Evolutionary conservation across 1,284 basidiomycete genomes (phyloP).

Genomic region (Heimioporus punctisporus): DNA sequence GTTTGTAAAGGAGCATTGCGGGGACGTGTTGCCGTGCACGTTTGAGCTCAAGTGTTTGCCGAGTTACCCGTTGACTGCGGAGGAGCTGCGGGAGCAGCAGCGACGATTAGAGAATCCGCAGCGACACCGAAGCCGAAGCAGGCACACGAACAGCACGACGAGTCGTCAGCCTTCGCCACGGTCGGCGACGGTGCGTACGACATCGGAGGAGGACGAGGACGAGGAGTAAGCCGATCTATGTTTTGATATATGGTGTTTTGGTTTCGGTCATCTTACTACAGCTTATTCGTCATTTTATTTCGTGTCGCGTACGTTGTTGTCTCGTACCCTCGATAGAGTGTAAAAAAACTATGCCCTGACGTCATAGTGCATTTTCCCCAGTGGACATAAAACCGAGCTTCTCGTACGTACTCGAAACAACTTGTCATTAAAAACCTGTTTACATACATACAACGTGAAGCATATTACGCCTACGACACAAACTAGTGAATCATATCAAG

Average conservation of each 20-base stretch:
- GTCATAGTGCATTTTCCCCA: too few relatives aligned
- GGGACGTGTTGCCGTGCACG: conserved; percentile 55
- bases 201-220: conserved; percentile 13
- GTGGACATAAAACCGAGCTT: too few relatives aligned
- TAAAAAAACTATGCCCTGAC: too few relatives aligned
- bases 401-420: too few relatives aligned
- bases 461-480: too few relatives aligned
- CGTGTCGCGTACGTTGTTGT: neutral
- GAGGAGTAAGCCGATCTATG: neutral
- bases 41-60: conserved; percentile 58
- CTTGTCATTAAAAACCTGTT: too few relatives aligned
- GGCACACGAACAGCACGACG: conserved; percentile 7
- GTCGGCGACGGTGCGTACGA: conserved; percentile 9
- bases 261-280: conserved; percentile 13
- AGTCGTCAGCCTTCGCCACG: conserved; percentile 18
- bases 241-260: conserved; percentile 1
- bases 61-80: conserved; percentile 47
- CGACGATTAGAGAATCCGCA: conserved; percentile 30
- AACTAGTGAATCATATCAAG: too few relatives aligned
- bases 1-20: conserved; percentile 45
- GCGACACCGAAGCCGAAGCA: conserved; percentile 23
- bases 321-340: too few relatives aligned
- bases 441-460: too few relatives aligned
- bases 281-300: conserved; percentile 32
- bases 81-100: conserved; percentile 51